phyloP scores from a whole-genome alignment of 441 rosid genomes.

The Mallotus japonicus region DNA sequence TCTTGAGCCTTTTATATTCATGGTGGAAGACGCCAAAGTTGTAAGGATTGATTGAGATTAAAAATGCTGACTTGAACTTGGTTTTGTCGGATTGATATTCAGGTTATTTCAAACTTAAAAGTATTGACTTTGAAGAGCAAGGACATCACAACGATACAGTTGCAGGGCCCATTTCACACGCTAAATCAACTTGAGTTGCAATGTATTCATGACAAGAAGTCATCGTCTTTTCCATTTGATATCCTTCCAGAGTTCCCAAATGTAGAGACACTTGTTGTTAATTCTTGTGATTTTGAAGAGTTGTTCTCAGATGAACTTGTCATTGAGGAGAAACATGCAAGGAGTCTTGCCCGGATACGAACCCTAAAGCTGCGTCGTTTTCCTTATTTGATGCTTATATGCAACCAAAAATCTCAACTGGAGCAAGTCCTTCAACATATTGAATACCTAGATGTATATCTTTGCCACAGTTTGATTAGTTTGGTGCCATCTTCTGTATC shows the following conservation, averaged over 20 bases:
- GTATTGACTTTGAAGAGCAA: no score
- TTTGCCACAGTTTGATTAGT: neutral
- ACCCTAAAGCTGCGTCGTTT: neutral
- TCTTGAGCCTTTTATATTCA: no score
- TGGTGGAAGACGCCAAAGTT: no score
- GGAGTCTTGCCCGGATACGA: no score
- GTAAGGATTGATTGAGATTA: no score
- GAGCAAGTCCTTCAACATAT: slow-evolving; percentile 7
- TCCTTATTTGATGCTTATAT: slow-evolving; percentile 1
- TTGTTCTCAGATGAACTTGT: slow-evolving; percentile 12
- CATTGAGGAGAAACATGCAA: no score
- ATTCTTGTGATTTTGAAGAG: slow-evolving; percentile 12
- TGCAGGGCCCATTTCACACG: neutral
- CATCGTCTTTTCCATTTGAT: slow-evolving; percentile 17
- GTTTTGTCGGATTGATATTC: no score
- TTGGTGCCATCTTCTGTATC: slow-evolving; percentile 11
- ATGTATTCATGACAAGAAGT: slow-evolving; percentile 13
- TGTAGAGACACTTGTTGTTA: slow-evolving; percentile 20
- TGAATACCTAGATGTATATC: neutral
- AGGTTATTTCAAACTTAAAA: no score
- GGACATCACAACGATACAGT: neutral
- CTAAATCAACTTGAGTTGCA: slow-evolving; percentile 10
- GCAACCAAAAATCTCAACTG: slow-evolving; percentile 8
- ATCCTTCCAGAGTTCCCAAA: slow-evolving; percentile 22
- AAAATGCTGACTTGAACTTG: no score